Base-by-base conservation (phyloP, 2,329 filamentous ascomycete genomes). In the Calonectria pseudoturangicola region DNA sequence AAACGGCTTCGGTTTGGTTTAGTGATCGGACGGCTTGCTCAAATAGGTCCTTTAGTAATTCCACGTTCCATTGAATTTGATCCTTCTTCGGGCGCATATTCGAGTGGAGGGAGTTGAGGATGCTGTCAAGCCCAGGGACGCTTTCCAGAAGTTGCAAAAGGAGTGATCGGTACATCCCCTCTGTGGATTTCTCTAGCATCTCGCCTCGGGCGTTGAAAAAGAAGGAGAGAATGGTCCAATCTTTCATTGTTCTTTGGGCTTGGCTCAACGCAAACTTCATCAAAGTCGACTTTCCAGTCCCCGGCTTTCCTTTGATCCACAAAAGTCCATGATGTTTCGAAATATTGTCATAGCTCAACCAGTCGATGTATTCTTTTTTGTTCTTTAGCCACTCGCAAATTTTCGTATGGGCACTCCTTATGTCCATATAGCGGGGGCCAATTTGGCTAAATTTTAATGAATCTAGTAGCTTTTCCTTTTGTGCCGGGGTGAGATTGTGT, bases 141-240 rank as follows among this genome's bases (percentile, higher is more conserved):
- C 76, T 68, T 0, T 82, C 36, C 0, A 90, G 77, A 1, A 91
- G 78, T 63, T 91, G 87, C 2, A 80, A 75, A 0, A 91, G 68
- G 5, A 91, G 74, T 0, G 87, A 87, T 6, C 88, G 84, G 74
- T 89, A 90, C 78, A 91, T 84, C 3, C 89, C 89, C 0, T 80
- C 9, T 0, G 82, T 82, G 0, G 88, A 85, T 72, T 83, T 88
- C 70, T 91, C 87, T 1, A 88, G 76, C 2, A 76, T 15, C 0
- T 81, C 79, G 0, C 88, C 88, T 64, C 87, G 79, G 0, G 87
- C 87, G 64, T 89, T 86, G 81, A 90, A 89, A 79, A 89, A 90
- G 77, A 89, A 89, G 0, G 82, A 86, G 0, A 87, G 66, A 1
- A 86, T 72, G 0, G 77, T 63, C 0, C 12, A 48, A 2, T 73